These are phyloP conservation scores for Leishmania braziliensis DNA, from an alignment of 208 protist species.

Conservation along the genomic window DNA sequence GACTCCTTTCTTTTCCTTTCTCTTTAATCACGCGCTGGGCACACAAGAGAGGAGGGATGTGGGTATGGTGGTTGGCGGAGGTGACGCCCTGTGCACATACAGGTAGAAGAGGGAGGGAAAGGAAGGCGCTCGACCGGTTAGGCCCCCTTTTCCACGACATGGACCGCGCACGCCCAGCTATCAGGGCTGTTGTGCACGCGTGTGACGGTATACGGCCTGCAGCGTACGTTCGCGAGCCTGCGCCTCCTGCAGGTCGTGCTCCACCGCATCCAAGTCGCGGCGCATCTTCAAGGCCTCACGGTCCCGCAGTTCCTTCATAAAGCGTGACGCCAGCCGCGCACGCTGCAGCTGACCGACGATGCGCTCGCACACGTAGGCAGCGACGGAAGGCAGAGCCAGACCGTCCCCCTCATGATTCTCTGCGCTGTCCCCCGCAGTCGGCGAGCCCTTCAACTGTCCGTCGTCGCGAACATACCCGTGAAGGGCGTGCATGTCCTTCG, in stretches of 20 bases:
- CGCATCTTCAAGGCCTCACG: constrained; percentile 49
- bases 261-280: constrained; percentile 35
- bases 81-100: neutral
- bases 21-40: neutral
- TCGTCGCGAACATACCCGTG: constrained; percentile 27
- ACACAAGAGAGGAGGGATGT: neutral
- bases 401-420: neutral
- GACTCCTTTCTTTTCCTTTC: neutral
- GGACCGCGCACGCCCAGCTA: neutral
- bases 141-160: neutral
- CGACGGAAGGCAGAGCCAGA: constrained; percentile 5
- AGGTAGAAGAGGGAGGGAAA: neutral
- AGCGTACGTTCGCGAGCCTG: constrained; percentile 47
- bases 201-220: constrained; percentile 54
- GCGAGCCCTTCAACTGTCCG: constrained; percentile 16
- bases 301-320: constrained; percentile 21
- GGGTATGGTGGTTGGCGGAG: constrained; percentile 3
- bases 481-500: constrained; percentile 21
- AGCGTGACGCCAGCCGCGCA: constrained; percentile 22
- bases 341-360: constrained; percentile 13
- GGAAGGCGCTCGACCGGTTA: neutral
- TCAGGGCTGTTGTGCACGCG: constrained; percentile 17
- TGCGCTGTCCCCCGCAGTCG: neutral
- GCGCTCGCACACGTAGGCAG: constrained; percentile 34
- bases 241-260: constrained; percentile 31